Base-by-base conservation (phyloP, 208 protist genomes). In the Leishmania aethiopica region DNA sequence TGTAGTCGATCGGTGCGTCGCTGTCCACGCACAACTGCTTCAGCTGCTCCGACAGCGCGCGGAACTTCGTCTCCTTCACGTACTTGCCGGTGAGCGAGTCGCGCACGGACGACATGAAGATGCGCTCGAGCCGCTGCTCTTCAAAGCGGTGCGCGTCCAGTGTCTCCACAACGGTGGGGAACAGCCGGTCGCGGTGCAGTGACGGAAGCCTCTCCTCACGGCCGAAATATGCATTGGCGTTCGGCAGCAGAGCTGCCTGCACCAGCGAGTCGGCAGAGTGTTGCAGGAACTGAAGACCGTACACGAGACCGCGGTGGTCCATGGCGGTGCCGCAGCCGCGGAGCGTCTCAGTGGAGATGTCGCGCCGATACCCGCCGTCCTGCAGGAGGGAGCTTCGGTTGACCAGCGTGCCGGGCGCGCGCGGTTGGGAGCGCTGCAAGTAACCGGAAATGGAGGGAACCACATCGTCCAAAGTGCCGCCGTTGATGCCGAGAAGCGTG, bases 291-390 rank as follows among this genome's bases (percentile, higher is more conserved):
- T 95, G 92, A n/a, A 87, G 69, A 28, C 88, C 84, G 78, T 95
- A 96, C n/a, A 96, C 93, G 13, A 96, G 86, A 32, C 89, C 90
- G 17, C 92, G 90, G 83, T 96, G 93, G 60, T 90, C 92, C 75
- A 94, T 89, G 25, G 93, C 59, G 28, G 86, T 77, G 17, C 91
- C 91, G 76, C 91, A 94, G 42, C 85, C 90, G 0, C 93, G 93
- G 76, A 96, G 75, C 78, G 85, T 88, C 70, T 96, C 90, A 11
- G 92, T 95, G 19, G 85, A 93, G 7, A 95, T 15, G 83, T 95
- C 93, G 45, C 91, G 86, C 7, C 90, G 90, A 75, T 81, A 45
- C 35, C 85, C 82, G 62, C 77, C 77, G 35, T 78, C 55, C 32
- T 62, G 62, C 32, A 78, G 25, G 35, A 87, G 78, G 15, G 25